A percentile compares a stretch with the other conserved stretches of the same genome.
Evolutionary conservation across 257 asterid genomes (phyloP).

Genomic region (Verbena officinalis): DNA sequence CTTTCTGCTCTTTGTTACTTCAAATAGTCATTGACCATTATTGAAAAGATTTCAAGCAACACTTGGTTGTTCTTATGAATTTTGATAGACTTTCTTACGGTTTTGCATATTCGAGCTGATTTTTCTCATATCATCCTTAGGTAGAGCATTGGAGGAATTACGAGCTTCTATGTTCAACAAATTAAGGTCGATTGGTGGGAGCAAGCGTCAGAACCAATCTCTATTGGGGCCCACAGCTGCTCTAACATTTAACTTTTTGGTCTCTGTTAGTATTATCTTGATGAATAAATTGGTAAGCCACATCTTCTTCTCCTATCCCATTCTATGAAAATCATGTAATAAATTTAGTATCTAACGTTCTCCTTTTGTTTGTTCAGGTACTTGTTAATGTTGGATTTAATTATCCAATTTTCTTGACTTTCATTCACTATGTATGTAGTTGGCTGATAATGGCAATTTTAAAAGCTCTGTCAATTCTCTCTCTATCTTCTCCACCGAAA

Average conservation of each 20-base stretch:
- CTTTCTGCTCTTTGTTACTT: too few species aligned
- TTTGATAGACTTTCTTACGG: not conserved
- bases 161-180: slow-evolving; percentile 80
- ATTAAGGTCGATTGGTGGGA: slow-evolving; percentile 51
- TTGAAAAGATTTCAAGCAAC: too few species aligned
- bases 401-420: slow-evolving; percentile 87
- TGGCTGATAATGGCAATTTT: slow-evolving; percentile 90
- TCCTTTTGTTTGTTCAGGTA: slow-evolving; percentile 53
- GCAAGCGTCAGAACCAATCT: slow-evolving; percentile 77
- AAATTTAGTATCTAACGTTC: slow-evolving; percentile 19
- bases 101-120: slow-evolving; percentile 20
- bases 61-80: not conserved
- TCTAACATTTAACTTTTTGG: slow-evolving; percentile 85
- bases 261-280: slow-evolving; percentile 86
- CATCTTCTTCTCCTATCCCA: slow-evolving; percentile 19
- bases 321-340: not conserved
- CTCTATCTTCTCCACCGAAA: slow-evolving; percentile 80
- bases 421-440: slow-evolving; percentile 88
- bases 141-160: slow-evolving; percentile 86
- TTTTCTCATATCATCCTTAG: slow-evolving; percentile 40
- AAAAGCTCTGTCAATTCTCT: slow-evolving; percentile 70
- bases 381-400: slow-evolving; percentile 88
- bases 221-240: slow-evolving; percentile 80
- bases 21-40: too few species aligned
- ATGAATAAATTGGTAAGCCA: slow-evolving; percentile 88